Conservation (phyloP, 2,329 filamentous ascomycete genomes). For the Ascocoryne sarcoides region DNA sequence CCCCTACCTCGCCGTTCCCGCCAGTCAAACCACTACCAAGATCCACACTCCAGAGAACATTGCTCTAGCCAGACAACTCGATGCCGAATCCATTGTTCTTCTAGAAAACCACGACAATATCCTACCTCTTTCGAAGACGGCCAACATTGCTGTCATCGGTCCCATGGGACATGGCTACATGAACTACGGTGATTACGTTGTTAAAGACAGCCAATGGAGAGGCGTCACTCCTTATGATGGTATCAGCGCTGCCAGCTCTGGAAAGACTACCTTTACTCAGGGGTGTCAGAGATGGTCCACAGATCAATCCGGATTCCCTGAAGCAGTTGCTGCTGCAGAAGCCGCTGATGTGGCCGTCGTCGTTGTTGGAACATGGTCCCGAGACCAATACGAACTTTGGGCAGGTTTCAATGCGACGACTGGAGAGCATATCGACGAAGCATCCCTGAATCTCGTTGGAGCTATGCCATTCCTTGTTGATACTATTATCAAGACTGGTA, state of each 20-base stretch:
- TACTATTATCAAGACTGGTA: constrained; percentile 58
- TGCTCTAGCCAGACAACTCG: constrained; percentile 62
- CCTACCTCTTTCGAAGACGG: constrained; percentile 56
- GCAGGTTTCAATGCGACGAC: constrained; percentile 63
- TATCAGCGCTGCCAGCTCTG: constrained; percentile 51
- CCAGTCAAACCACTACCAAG: constrained; percentile 44
- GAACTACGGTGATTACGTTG: constrained; percentile 70
- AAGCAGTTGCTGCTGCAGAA: constrained; percentile 56
- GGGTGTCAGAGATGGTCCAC: constrained; percentile 67
- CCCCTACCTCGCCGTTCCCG: constrained; percentile 51
- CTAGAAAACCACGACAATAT: constrained; percentile 65
- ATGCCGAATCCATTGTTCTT: constrained; percentile 69
- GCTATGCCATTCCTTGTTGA: constrained; percentile 59
- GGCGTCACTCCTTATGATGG: constrained; percentile 64
- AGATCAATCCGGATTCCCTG: constrained; percentile 57
- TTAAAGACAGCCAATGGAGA: constrained; percentile 51
- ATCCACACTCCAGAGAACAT: constrained; percentile 63
- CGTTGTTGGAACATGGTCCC: constrained; percentile 66
- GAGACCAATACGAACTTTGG: constrained; percentile 67
- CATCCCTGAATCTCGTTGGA: constrained; percentile 56
- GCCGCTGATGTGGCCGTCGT: constrained; percentile 64
- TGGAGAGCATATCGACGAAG: constrained; percentile 63
- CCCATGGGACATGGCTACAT: constrained; percentile 65
- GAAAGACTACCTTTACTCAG: constrained; percentile 53
- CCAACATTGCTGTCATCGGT: constrained; percentile 65